Evolutionary conservation across 2,329 filamentous ascomycete genomes (phyloP), one percentile per base, ranked within the genome.

Genomic region (Phoma herbarum): DNA sequence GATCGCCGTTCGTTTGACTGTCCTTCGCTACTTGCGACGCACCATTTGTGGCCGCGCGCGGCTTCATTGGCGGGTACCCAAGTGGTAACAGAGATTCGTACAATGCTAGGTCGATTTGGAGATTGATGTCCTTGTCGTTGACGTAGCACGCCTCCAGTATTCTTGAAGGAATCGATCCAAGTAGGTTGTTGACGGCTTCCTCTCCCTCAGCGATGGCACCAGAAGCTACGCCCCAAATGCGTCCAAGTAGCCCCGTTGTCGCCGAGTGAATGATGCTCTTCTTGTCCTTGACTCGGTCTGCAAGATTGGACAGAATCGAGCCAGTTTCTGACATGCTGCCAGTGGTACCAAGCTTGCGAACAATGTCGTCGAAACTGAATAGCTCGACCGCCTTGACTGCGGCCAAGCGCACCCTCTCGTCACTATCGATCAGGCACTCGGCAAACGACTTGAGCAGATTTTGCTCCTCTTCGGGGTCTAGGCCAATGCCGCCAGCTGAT

Each of bases 151-250:
- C 89, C 71, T 93, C 92, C 62, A 97, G 87, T 43, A 99, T 92
- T 61, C 88, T 90, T 1, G 90, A 90, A 2, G 95, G 94, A 37
- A 96, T 92, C 23, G 89, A 89, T 7, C 89, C 90, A 12, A 99
- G 81, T n/a, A 94, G 85, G 10, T 86, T 81, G 12, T 85, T 85
- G 20, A 96, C 89, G 18, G 84, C 82, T 66, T 97, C 92, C 68
- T 94, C 90, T 14, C 91, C 92, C 51, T 90, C 87, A 23, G 91
- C 88, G 67, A 99, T 90, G 69, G 97, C 93, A 18, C 92, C 91
- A 18, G 89, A 87, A 12, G 92, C 94, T 18, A 96, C 93, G n/a
- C 92, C 93, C 95, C 95, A 99, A 26, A 98, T 88, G 61, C 89
- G 91, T 11, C 87, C 91, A 1, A 98, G 81, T 9, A 96, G 83